Base-by-base conservation (phyloP, 306 rosid genomes). In the Quercus wislizeni region DNA sequence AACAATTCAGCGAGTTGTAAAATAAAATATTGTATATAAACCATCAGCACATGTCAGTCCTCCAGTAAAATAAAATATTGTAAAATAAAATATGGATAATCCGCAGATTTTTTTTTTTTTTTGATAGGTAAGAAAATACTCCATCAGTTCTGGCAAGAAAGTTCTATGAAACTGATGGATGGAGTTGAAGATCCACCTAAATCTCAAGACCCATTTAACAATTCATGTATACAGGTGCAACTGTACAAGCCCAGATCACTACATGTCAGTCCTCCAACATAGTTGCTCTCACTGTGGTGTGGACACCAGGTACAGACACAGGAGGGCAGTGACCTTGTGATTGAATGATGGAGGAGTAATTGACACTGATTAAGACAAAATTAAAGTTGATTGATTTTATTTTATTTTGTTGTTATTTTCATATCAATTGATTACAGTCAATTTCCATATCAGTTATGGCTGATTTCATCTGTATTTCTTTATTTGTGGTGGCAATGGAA, bases 1-100 rank as follows among this genome's bases (percentile, higher is more conserved):
- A 55, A 56, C n/a, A 78, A 38, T 69, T 59, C 57, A 70, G 70
- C 49, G 75, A 74, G 64, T 5, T 61, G 41, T 59, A 28, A 19
- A 38, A 30, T 43, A 55, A 75, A 75, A 59, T 63, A 30, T 30
- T 69, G 25, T 65, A 69, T 19, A 69, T n/a, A 54, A 73, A 18
- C 15, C 41, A 35, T 35, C 41, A 23, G 23, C 23, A 23, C 23
- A 23, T 23, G 23, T 23, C 23, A 23, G 23, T 23, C 23, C 23
- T 23, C 23, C 23, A 23, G 41, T 59, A 28, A 19, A 38, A 30
- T 43, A 55, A 75, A 75, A 59, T 63, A 35, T 35, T 9, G 23
- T 23, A 23, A 23, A 23, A 23, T 23, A 23, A 23, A 23, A 23
- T 23, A 23, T 13, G n/a, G 68, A 27, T 62, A 4, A 11, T 23